Evolutionary conservation across 179 eudicot genomes (phyloP), one percentile per base, ranked within the genome.

Genomic region (Pouteria campechiana): DNA sequence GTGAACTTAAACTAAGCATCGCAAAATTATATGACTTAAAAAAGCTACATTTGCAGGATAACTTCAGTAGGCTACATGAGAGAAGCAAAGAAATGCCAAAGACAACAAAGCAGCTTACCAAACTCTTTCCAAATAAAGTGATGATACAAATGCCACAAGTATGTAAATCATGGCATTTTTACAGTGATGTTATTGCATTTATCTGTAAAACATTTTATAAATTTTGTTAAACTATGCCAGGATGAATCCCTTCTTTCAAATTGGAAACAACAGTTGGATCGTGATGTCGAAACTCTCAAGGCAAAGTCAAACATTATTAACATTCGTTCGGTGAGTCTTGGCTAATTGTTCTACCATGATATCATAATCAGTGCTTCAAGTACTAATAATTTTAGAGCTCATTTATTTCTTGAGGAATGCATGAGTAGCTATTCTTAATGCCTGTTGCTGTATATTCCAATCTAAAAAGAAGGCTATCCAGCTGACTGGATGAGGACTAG

Each of bases 71-170:
- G 52, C 34, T 86, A 61, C 69, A 65, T 48, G 98, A 90, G 50
- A 74, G 75, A 73, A 73, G 47, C 65, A 90, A 90, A 64, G 94
- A 90, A 42, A 57, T 75, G 15, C 71, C 87, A 13, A 90, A 90
- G 63, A 58, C 74, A 5, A 56, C 69, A 84, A 86, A 90, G 68
- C 96, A 79, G 47, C 70, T 90, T 48, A 62, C 65, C 41, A 84
- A 87, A 25, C 90, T 90, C 46, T 86, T 90, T 42, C 84, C 94
- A 18, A 90, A 90, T 68, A 86, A 80, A 71, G 81, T 90, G 47
- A 58, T 77, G 30, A 71, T 90, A 44, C 88, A 90, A 68, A 50
- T 73, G 68, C 98, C 98, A 50, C 98, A 79, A 92, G 96, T 90
- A 55, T 19, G 52, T n/a, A 37, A 32, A 12, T 3, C 14, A n/a